A percentile compares a stretch with the other conserved stretches of the same genome.
phyloP scores from a whole-genome alignment of 257 asterid genomes.

The Fraxinus excelsior region DNA sequence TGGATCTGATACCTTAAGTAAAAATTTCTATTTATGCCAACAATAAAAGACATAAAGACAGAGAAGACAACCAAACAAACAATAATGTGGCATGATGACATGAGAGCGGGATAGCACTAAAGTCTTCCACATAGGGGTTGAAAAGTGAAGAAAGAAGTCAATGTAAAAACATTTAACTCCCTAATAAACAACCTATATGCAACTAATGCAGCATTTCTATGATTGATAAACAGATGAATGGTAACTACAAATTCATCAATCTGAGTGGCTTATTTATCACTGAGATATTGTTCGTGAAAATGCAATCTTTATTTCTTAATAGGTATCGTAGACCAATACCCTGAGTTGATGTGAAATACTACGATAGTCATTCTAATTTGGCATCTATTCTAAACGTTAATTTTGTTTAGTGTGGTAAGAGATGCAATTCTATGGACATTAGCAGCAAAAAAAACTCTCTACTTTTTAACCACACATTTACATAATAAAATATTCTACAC shows the following conservation, averaged over 20 bases:
- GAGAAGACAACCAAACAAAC: background rate
- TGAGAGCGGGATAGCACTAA: background rate
- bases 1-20: conserved; percentile 24
- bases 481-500: too few relatives aligned
- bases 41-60: background rate
- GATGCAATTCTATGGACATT: too few relatives aligned
- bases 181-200: background rate
- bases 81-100: background rate
- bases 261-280: background rate
- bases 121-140: background rate
- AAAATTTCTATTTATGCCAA: background rate
- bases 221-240: background rate
- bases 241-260: background rate
- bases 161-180: background rate
- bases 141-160: background rate
- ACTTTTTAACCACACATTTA: too few relatives aligned
- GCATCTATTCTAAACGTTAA: too few relatives aligned
- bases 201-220: background rate
- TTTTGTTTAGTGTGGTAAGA: too few relatives aligned
- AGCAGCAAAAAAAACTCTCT: too few relatives aligned
- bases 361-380: fast-evolving
- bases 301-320: background rate
- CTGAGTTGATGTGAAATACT: too few relatives aligned
- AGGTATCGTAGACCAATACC: too few relatives aligned
- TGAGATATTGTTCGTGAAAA: background rate